phyloP scores from a whole-genome alignment of 1,284 basidiomycete species.

The Gomphus sp. region DNA sequence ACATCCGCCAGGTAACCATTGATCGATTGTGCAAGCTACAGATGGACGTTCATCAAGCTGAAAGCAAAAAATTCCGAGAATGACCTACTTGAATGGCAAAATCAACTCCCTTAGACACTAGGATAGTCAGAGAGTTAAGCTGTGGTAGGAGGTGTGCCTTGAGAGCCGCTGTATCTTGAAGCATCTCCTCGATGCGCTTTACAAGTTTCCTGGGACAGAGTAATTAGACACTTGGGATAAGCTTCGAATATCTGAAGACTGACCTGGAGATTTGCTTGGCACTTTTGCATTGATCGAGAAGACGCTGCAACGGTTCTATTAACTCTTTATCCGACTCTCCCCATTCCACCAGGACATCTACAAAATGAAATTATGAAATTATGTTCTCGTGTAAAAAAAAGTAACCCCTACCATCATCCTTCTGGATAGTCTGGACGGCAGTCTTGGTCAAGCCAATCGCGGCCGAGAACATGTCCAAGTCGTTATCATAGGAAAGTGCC shows the following conservation, averaged over 20 bases:
- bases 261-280: slow-evolving; percentile 77
- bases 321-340: slow-evolving; percentile 67
- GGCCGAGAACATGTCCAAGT: slow-evolving; percentile 87
- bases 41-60: neutral
- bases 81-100: slow-evolving; percentile 74
- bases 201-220: slow-evolving; percentile 62
- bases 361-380: neutral
- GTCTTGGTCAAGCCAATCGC: slow-evolving; percentile 85
- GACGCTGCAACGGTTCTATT: slow-evolving; percentile 70
- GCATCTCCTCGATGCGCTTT: slow-evolving; percentile 74
- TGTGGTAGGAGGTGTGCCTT: slow-evolving; percentile 62
- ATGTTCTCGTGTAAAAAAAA: slow-evolving; percentile 18
- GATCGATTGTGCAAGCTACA: slow-evolving; percentile 77
- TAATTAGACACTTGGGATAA: slow-evolving; percentile 6
- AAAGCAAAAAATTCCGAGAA: neutral
- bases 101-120: slow-evolving; percentile 76
- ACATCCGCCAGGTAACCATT: slow-evolving; percentile 73
- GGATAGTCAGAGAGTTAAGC: slow-evolving; percentile 61
- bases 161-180: slow-evolving; percentile 60
- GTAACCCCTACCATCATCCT: slow-evolving; percentile 56
- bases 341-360: slow-evolving; percentile 66
- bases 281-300: slow-evolving; percentile 73
- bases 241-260: slow-evolving; percentile 17
- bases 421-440: slow-evolving; percentile 59
- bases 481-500: slow-evolving; percentile 72